Base-by-base conservation (phyloP, 495 filamentous ascomycete genomes). In the Aspergillus heteromorphus region DNA sequence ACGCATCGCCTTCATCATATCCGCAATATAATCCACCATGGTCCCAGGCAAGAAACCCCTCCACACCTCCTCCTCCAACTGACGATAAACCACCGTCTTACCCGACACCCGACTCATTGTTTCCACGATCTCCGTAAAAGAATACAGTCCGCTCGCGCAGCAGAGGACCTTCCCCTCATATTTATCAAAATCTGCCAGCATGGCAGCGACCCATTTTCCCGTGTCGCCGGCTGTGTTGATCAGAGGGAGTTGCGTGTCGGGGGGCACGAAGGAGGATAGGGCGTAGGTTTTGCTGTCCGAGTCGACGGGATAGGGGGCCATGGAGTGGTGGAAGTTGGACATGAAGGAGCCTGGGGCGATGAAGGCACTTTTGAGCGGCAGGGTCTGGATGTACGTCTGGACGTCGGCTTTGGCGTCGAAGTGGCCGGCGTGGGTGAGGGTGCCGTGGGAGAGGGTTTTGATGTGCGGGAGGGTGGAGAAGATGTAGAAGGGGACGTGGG, bases 171-270 rank as follows among this genome's bases (percentile, higher is more conserved):
- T 74, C 14, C 77, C 78, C 19, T 67, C 67, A 57, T 74, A 84
- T 58, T 75, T 74, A 3, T 75, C 74, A 1, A 74, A 76, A n/a
- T 77, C 65, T 8, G 71, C 71, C 1, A 84, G 65, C 11, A 80
- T 77, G 13, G 80, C 72, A 8, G 72, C 76, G 14, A 81, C 66
- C 55, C 73, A 82, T 54, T 80, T 81, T 0, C 79, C 81, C 2
- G 69, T 71, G 57, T 83, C 78, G 8, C 60, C 67, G 5, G 54
- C 64, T 6, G 70, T 70, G 55, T 80, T 72, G 49, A 83, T 69
- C 20, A 74, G 41, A 2, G 81, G 78, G 1, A 75, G 34, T 34
- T 52, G 34, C 4, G 67, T 66, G 13, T 68, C 51, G 0, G 70
- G 71, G 3, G 67, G 69, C 27, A 53, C 52, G 43, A 53, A 57